Evolutionary conservation across 2,329 filamentous ascomycete genomes (phyloP).

Genomic region (Aspergillus unguis): DNA sequence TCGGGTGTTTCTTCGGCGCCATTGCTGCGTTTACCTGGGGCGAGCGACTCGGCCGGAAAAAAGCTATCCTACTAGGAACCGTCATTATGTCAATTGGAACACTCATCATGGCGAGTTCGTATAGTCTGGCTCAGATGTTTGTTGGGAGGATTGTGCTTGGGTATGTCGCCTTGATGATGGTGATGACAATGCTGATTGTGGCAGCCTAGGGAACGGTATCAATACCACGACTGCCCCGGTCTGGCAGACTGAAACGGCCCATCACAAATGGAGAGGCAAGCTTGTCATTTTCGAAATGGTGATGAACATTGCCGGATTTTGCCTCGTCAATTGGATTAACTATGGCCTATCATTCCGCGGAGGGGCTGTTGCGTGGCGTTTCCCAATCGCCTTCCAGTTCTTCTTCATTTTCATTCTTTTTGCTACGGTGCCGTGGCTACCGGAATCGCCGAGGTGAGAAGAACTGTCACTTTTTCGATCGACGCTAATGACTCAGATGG

Average conservation of each 20-base stretch:
- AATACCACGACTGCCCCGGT: conserved; percentile 51
- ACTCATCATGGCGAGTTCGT: conserved; percentile 48
- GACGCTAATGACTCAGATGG: conserved; percentile 34
- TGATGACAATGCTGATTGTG: background rate
- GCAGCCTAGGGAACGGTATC: conserved; percentile 38
- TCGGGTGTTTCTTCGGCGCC: conserved; percentile 59
- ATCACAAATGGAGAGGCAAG: conserved; percentile 44
- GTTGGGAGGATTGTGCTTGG: conserved; percentile 43
- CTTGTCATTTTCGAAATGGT: conserved; percentile 50
- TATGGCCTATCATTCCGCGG: conserved; percentile 49
- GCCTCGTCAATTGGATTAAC: conserved; percentile 52
- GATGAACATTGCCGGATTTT: conserved; percentile 51
- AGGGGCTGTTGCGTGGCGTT: conserved; percentile 44
- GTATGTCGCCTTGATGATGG: background rate
- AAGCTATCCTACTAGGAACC: conserved; percentile 46
- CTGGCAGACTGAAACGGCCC: conserved; percentile 52
- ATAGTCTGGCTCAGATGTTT: conserved; percentile 49
- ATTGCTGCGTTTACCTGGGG: conserved; percentile 45
- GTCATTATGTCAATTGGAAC: conserved; percentile 50
- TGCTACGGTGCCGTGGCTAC: conserved; percentile 40
- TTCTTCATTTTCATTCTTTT: conserved; percentile 49
- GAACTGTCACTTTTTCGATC: background rate
- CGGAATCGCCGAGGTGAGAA: conserved; percentile 21
- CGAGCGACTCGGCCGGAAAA: conserved; percentile 48
- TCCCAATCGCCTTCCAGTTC: conserved; percentile 50